Conservation (phyloP, 1,284 basidiomycete species). For the Calocybe gambosa region DNA sequence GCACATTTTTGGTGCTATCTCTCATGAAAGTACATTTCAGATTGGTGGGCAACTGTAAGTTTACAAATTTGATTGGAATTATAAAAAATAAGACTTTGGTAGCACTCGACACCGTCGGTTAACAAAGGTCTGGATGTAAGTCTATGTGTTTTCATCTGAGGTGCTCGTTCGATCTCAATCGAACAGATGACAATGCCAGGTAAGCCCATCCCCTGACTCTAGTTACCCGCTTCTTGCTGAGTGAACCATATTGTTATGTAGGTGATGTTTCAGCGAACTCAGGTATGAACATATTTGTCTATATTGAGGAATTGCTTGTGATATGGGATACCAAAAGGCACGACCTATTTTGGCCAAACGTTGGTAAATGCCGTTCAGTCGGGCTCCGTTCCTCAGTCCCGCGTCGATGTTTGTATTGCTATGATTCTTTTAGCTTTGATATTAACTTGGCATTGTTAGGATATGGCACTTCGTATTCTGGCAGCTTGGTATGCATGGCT, state of each 20-base stretch:
- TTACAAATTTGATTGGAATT: neutral
- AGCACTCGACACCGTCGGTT: slow-evolving; percentile 38
- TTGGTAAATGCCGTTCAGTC: slow-evolving; percentile 47
- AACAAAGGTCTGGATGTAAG: slow-evolving; percentile 59
- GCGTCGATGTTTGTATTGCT: slow-evolving; percentile 37
- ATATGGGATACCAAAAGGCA: slow-evolving; percentile 17
- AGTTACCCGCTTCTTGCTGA: too few relatives aligned
- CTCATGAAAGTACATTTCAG: slow-evolving; percentile 14
- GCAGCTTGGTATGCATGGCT: slow-evolving; percentile 44
- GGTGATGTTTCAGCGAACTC: slow-evolving; percentile 41
- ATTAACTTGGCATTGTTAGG: slow-evolving; percentile 24
- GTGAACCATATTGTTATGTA: neutral
- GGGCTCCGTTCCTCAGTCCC: slow-evolving; percentile 42
- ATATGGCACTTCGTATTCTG: slow-evolving; percentile 58
- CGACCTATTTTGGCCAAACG: slow-evolving; percentile 45
- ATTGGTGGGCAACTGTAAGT: slow-evolving; percentile 32
- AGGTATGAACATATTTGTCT: slow-evolving; percentile 23
- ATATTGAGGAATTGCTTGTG: neutral
- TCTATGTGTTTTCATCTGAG: neutral
- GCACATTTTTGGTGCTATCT: neutral
- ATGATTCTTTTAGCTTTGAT: neutral
- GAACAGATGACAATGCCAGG: slow-evolving; percentile 53
- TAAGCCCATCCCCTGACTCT: slow-evolving; percentile 6
- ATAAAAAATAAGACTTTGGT: neutral
- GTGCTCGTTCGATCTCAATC: slow-evolving; percentile 2